Conservation (phyloP, 2,329 filamentous ascomycete species). For the Raffaelea albimanens region DNA sequence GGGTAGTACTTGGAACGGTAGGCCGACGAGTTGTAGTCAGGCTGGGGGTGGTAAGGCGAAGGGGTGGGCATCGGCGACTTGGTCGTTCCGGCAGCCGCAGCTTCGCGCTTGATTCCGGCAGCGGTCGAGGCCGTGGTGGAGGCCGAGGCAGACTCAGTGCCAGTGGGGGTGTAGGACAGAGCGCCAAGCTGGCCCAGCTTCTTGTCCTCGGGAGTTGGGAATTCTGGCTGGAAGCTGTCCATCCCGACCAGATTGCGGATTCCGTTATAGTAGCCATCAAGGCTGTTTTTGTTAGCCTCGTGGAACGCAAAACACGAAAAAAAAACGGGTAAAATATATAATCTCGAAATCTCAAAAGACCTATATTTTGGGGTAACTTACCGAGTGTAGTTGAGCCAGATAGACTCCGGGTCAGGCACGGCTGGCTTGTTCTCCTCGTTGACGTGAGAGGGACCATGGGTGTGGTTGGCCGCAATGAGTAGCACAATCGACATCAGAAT, state of each 20-base stretch:
- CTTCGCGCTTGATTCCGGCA: not conserved
- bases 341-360: too few relatives aligned
- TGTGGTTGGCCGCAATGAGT: constrained; percentile 14
- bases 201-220: constrained; percentile 39
- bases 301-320: not conserved
- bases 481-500: constrained; percentile 15
- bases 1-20: constrained; percentile 44
- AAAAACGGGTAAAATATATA: too few relatives aligned
- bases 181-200: not conserved
- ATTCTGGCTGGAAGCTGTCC: constrained; percentile 61
- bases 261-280: constrained; percentile 73
- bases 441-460: constrained; percentile 14
- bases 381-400: constrained; percentile 32
- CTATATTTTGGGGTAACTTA: constrained; percentile 20
- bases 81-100: constrained; percentile 10
- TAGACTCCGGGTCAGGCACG: constrained; percentile 15
- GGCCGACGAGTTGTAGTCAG: constrained; percentile 46
- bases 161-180: not conserved
- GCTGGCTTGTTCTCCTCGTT: constrained; percentile 17
- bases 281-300: constrained; percentile 34
- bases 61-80: constrained; percentile 32
- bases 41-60: constrained; percentile 58
- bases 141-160: not conserved
- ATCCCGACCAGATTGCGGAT: constrained; percentile 59
- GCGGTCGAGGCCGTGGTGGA: not conserved